A percentile compares a stretch with the other conserved stretches of the same genome.
Evolutionary conservation across 257 asterid species (phyloP).

Genomic region (Parsonsia alboflavescens): DNA sequence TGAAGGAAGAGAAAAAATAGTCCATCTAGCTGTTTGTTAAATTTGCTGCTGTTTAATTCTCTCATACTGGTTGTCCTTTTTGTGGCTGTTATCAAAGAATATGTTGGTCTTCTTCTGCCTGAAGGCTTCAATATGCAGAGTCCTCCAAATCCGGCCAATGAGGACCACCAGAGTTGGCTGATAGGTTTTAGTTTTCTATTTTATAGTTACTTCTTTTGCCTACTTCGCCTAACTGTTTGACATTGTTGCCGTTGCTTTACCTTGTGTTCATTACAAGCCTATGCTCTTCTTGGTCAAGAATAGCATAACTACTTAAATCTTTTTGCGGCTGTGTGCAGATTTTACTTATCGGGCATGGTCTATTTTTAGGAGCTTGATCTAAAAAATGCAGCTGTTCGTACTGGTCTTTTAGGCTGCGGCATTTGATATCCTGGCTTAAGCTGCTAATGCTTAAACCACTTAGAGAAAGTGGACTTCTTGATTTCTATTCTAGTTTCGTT

Average conservation of each 20-base stretch:
- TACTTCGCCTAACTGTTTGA: constrained; percentile 8
- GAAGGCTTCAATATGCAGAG: too few relatives aligned
- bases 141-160: not conserved
- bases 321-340: too few relatives aligned
- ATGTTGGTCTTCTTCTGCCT: not conserved
- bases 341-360: not conserved
- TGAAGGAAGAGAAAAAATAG: not conserved
- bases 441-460: not conserved
- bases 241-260: not conserved
- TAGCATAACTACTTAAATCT: not conserved
- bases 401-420: not conserved
- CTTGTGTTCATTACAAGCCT: not conserved
- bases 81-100: not conserved
- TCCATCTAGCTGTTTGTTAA: not conserved
- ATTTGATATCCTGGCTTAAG: not conserved
- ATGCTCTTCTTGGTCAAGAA: not conserved
- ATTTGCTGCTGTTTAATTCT: not conserved
- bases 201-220: not conserved
- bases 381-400: not conserved
- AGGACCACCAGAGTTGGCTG: not conserved
- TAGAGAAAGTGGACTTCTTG: not conserved
- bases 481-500: too few relatives aligned
- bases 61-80: not conserved
- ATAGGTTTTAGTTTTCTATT: not conserved
- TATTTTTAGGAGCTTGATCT: not conserved